Conservation (phyloP, 2,329 filamentous ascomycete species). For the Xylogone sp. region DNA sequence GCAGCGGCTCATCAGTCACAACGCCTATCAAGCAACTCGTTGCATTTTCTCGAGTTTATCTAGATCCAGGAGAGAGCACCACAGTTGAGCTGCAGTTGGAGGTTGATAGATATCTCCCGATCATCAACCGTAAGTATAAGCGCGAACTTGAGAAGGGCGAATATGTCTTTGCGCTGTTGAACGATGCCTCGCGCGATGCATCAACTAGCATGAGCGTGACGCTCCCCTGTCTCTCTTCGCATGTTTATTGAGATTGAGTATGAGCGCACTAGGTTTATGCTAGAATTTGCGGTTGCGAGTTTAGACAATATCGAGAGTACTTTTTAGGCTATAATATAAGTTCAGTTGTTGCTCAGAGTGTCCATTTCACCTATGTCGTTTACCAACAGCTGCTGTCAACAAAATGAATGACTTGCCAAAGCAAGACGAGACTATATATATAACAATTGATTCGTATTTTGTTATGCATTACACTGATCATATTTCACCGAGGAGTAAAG, state of each 20-base stretch:
- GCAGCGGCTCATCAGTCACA: slow-evolving; percentile 24
- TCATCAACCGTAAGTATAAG: slow-evolving; percentile 36
- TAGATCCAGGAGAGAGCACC: slow-evolving; percentile 29
- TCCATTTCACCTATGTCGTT: too few species aligned
- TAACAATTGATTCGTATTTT: too few species aligned
- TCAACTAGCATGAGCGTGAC: slow-evolving; percentile 35
- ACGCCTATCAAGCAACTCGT: slow-evolving; percentile 40
- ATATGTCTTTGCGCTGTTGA: slow-evolving; percentile 38
- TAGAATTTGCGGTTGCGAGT: too few species aligned
- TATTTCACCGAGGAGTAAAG: too few species aligned
- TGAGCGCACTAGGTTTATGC: too few species aligned
- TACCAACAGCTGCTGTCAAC: too few species aligned
- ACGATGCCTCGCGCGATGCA: slow-evolving; percentile 34
- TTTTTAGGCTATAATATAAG: too few species aligned
- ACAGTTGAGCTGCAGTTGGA: slow-evolving; percentile 33
- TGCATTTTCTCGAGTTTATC: slow-evolving; percentile 36
- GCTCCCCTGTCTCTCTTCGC: slow-evolving; percentile 25
- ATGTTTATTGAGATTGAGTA: slow-evolving; percentile 2
- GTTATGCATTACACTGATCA: too few species aligned
- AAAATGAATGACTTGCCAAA: too few species aligned
- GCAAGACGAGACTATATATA: too few species aligned
- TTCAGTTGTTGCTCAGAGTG: too few species aligned
- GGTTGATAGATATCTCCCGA: slow-evolving; percentile 37
- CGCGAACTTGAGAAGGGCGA: slow-evolving; percentile 40
- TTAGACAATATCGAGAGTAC: too few species aligned